phyloP scores from a whole-genome alignment of 225 moss, liverwort and hornwort species.

The Thuidium tamariscinum region DNA sequence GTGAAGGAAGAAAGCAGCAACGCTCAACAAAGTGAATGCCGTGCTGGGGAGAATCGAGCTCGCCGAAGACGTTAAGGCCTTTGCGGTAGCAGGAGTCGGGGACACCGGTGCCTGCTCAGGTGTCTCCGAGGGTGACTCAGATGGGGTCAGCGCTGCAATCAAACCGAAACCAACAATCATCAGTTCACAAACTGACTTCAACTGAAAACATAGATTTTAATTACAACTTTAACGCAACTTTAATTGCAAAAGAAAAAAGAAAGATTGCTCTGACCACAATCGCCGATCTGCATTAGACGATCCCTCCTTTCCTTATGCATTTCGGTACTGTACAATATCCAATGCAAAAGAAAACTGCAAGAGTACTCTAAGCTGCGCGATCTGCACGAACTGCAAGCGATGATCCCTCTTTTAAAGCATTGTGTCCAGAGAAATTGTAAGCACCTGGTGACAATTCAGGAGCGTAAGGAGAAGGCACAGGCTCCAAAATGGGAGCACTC shows the following conservation, averaged over 20 bases:
- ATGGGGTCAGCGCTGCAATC: neutral
- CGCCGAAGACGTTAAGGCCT: neutral
- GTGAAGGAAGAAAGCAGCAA: neutral
- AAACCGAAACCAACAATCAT: neutral
- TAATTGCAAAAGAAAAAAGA: too few species aligned
- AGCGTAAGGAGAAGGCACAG: neutral
- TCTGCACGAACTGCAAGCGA: neutral
- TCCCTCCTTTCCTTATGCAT: neutral
- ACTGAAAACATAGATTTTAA: neutral
- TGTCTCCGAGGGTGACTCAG: neutral
- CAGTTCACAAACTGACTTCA: neutral
- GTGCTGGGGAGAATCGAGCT: neutral
- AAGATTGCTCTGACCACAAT: neutral
- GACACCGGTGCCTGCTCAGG: neutral
- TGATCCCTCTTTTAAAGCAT: neutral
- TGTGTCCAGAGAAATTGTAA: too few species aligned
- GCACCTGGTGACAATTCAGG: conserved; percentile 4
- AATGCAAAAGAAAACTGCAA: neutral
- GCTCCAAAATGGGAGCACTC: neutral
- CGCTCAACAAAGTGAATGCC: neutral
- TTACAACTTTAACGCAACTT: neutral
- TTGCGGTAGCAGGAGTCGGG: neutral
- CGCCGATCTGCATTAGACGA: neutral
- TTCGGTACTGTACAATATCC: too few species aligned
- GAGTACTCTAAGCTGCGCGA: neutral